Conservation (phyloP, 345 rosid genomes). For the Fremontodendron californicum region DNA sequence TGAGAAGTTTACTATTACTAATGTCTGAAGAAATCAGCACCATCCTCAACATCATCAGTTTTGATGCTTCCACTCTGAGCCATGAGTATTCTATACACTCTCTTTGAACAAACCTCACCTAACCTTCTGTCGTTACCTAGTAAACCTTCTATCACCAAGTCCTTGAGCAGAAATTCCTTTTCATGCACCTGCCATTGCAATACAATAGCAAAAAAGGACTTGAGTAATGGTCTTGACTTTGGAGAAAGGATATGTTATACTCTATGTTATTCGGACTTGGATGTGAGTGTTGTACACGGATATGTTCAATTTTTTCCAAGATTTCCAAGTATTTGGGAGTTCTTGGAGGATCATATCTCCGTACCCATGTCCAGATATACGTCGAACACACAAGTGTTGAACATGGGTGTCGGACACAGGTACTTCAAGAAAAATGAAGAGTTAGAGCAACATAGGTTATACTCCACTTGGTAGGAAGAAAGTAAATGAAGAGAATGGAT, state of each 20-base stretch:
- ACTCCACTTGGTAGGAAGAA: neutral
- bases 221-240: neutral
- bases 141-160: constrained; percentile 67
- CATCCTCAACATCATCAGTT: constrained; percentile 84
- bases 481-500: neutral
- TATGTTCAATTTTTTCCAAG: no score
- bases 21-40: constrained; percentile 71
- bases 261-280: no score
- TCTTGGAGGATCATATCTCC: no score
- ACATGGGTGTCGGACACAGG: no score
- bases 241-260: neutral
- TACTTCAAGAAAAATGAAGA: no score
- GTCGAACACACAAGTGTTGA: no score
- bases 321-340: no score
- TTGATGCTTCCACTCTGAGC: constrained; percentile 61
- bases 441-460: no score
- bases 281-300: no score
- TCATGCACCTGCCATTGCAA: constrained; percentile 62
- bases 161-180: constrained; percentile 80
- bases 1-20: neutral
- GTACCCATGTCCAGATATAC: no score
- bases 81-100: constrained; percentile 81
- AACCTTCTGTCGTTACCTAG: constrained; percentile 63
- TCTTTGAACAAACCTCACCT: constrained; percentile 84
- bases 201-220: neutral